Base-by-base conservation (phyloP, 768 basidiomycete species). In the Russula ochroleuca region DNA sequence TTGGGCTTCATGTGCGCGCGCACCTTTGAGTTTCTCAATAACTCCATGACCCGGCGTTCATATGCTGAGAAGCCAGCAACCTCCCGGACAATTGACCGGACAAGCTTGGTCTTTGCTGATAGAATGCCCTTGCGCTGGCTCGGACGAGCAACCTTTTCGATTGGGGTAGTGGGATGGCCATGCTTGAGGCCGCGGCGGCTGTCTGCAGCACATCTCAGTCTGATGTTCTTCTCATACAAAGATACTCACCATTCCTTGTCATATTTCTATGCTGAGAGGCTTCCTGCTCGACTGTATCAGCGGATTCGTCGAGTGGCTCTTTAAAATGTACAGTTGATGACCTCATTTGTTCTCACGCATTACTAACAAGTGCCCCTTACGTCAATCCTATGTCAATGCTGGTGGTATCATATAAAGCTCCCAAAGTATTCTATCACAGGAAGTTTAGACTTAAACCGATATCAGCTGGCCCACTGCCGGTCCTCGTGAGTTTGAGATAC, bases 21-120 rank as follows among this genome's bases (percentile, higher is more conserved):
- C 74, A 90, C 90, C 83, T 96, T 97, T 68, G 92, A 94, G 85
- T 97, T 98, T 78, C 95, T 87, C 81, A 97, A 77, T 84, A 99
- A 76, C 79, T 99, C 97, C 90, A 99, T 85, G 61, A 98, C 94
- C 70, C 97, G 86, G 73, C 94, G 84, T 84, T 99, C 97, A 76
- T 99, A 98, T 40, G 96, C 88, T 40, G 94, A 90, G 80, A 97
- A 98, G 66, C 96, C 96, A 71, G 86, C 93, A 75, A 99, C 97
- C 83, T 99, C 97, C 70, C 96, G 86, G 73, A 98, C 82, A 66
- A 98, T 83, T 68, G 87, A 89, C 75, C 92, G 90, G 74, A 98
- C 94, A 72, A 99, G 94, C 72, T 89, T 88, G 74, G 89, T 94
- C 81, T 93, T 94, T 70, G 86, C 85, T 53, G 91, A 94, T 74